Evolutionary conservation across 108 stramenopile species (phyloP).

Genomic region (Nitzschia putrida): DNA sequence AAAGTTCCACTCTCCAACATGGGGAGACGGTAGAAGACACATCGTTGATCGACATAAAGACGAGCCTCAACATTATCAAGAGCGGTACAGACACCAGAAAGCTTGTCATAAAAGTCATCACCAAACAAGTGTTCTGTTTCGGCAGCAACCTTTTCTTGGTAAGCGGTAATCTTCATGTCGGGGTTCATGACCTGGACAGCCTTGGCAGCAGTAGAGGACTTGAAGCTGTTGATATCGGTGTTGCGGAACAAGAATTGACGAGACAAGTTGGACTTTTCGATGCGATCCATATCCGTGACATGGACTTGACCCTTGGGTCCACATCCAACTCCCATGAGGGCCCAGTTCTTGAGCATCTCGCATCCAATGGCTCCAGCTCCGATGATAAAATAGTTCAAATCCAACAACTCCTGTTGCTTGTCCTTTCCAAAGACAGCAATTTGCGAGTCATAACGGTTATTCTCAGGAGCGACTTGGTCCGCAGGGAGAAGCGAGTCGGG

Average conservation of each 20-base stretch:
- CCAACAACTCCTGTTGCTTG: conserved; percentile 72
- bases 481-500: conserved; percentile 76
- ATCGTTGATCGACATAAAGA: conserved; percentile 96
- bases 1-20: conserved; percentile 99
- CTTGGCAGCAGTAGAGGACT: conserved; percentile 85
- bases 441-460: conserved; percentile 80
- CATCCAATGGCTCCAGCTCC: conserved; percentile 99
- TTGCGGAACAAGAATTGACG: conserved; percentile 98
- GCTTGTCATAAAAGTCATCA: conserved; percentile 94
- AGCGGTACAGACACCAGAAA: conserved; percentile 96
- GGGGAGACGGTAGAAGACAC: conserved; percentile 93
- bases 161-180: conserved; percentile 77
- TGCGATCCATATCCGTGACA: conserved; percentile 99
- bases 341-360: conserved; percentile 99
- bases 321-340: conserved; percentile 95
- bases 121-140: conserved; percentile 97
- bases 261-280: conserved; percentile 95
- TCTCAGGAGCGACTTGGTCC: conserved; percentile 63
- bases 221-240: conserved; percentile 92
- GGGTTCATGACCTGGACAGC: conserved; percentile 93
- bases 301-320: conserved; percentile 77
- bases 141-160: conserved; percentile 90
- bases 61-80: conserved; percentile 99
- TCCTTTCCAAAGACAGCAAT: conserved; percentile 85
- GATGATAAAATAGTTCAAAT: conserved; percentile 89